Evolutionary conservation across 2,329 filamentous ascomycete species (phyloP), one percentile per base, ranked within the genome.

Genomic region (Phaeomoniella chlamydospora): DNA sequence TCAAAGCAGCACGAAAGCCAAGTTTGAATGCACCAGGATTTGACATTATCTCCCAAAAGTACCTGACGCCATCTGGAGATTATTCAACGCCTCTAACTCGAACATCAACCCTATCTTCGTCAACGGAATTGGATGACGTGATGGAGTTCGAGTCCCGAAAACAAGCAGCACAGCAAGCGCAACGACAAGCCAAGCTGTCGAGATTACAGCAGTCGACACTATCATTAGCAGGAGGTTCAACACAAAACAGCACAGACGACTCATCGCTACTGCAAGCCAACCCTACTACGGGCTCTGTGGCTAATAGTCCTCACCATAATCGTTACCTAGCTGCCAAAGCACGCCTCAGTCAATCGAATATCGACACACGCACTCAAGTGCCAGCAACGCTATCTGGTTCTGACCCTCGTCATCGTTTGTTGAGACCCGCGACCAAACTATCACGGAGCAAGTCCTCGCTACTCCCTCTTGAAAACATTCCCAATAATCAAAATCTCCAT

Each of bases 101-200:
- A 22, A n/a, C 6, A 18, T 3, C 41, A 50, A 13, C 49, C 51
- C 15, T 35, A 40, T 13, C 39, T 41, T 10, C 33, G 40, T 3
- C 40, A 32, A n/a, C 16, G 17, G 48, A 49, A 18, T 31, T 57
- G 3, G 45, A 49, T 29, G 44, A 49, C 10, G 54, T 56, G 15
- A 46, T 61, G 33, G 55, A 59, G 19, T 60, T 59, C 39, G 57
- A 61, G 33, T 44, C 45, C 12, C 49, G 56, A 29, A 59, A 61
- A 42, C 54, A 49, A 39, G 52, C 50, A 3, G 52, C 49, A 11
- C 53, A 53, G 13, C 42, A 46, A n/a, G 37, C 43, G 29, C 46
- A 48, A 14, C 48, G 49, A 15, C 35, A 49, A 36, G 19, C 12
- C 29, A 4, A 31, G 17, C n/a, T 34, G 4, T 15, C 14, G 12